These are phyloP conservation scores for Ophiocordyceps camponoti-saundersi DNA, from an alignment of 2,329 filamentous ascomycete species.

Conservation along the genomic window DNA sequence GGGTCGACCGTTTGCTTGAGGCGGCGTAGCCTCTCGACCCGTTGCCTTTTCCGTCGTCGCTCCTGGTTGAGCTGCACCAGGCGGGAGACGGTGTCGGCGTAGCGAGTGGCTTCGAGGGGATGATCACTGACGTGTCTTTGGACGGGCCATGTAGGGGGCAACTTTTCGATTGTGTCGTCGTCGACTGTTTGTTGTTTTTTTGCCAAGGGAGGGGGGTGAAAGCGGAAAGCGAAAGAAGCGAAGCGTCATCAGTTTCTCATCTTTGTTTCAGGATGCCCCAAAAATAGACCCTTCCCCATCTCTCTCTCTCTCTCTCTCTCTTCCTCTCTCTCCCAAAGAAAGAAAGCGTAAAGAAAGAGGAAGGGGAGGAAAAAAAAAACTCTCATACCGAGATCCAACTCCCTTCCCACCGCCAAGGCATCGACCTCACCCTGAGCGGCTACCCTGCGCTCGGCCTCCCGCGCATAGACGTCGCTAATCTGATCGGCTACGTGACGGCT, in stretches of 20 bases:
- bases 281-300: no score
- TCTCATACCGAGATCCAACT: conserved; percentile 26
- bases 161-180: conserved; percentile 23
- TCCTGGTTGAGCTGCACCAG: conserved; percentile 30
- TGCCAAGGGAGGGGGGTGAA: background rate
- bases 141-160: conserved; percentile 29
- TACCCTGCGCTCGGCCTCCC: conserved; percentile 22
- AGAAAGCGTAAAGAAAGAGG: background rate
- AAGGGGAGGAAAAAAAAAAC: background rate
- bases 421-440: conserved; percentile 15
- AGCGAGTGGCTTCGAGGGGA: conserved; percentile 31
- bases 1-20: conserved; percentile 25
- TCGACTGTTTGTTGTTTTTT: conserved; percentile 19
- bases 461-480: conserved; percentile 47
- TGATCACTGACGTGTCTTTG: conserved; percentile 17
- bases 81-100: conserved; percentile 28
- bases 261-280: no score
- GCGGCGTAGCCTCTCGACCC: conserved; percentile 27
- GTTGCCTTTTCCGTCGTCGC: conserved; percentile 16
- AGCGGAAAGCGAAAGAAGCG: background rate
- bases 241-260: background rate
- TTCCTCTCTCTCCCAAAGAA: background rate
- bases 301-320: no score
- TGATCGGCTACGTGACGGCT: conserved; percentile 57
- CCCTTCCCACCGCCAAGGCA: conserved; percentile 18